phyloP scores from a whole-genome alignment of 345 rosid genomes.

The Pistacia integerrima region DNA sequence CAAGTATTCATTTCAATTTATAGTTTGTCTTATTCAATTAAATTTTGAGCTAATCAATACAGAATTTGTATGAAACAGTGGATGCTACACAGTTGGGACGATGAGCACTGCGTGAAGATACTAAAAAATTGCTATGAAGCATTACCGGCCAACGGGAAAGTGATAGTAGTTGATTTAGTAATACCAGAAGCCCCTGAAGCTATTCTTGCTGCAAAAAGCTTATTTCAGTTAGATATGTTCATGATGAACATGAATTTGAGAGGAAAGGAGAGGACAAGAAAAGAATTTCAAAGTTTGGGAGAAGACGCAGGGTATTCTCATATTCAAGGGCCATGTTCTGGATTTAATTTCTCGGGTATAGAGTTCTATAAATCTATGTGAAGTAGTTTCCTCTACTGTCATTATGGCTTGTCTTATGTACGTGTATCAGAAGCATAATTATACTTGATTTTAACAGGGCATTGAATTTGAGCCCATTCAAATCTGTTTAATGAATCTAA shows the following conservation, averaged over 20 bases:
- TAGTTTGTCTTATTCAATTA: no score
- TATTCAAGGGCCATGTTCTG: conserved; percentile 23
- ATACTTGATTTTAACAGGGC: no score
- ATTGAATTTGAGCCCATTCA: background rate
- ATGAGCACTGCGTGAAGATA: conserved; percentile 45
- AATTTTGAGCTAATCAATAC: background rate
- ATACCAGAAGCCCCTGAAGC: conserved; percentile 40
- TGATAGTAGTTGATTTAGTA: conserved; percentile 46
- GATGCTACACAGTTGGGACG: conserved; percentile 45
- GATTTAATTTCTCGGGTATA: conserved; percentile 23
- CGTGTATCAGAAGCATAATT: no score
- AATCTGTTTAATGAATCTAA: background rate
- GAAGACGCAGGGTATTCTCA: conserved; percentile 40
- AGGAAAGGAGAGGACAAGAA: conserved; percentile 41
- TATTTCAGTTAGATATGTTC: conserved; percentile 43
- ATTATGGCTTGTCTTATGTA: background rate
- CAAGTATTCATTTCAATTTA: no score
- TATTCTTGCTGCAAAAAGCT: conserved; percentile 24
- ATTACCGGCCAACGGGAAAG: conserved; percentile 44
- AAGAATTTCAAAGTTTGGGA: conserved; percentile 24
- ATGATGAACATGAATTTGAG: conserved; percentile 34
- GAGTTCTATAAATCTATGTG: conserved; percentile 21
- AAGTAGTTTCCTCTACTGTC: background rate
- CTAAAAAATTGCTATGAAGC: conserved; percentile 47
- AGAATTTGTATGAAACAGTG: conserved; percentile 33